Conservation (phyloP, 164 flowering plant species). For the Umbilicus rupestris region DNA sequence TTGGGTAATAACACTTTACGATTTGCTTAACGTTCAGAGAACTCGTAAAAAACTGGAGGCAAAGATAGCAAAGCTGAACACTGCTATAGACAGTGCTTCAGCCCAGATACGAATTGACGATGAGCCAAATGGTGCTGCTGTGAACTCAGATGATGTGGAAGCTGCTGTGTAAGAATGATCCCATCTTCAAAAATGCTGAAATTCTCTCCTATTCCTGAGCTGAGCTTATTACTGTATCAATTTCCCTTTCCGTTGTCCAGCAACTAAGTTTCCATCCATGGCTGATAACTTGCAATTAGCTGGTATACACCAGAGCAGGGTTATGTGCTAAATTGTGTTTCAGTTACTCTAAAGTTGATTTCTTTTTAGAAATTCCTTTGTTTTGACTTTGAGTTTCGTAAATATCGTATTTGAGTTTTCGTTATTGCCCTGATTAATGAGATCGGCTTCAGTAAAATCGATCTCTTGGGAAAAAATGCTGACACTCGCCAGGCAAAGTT, state of each 20-base stretch:
- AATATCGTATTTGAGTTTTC: no score
- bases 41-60: constrained; percentile 54
- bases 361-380: no score
- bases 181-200: neutral
- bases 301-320: no score
- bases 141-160: constrained; percentile 50
- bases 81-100: constrained; percentile 81
- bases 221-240: neutral
- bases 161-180: constrained; percentile 29
- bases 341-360: no score
- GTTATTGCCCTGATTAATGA: no score
- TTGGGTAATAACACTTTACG: neutral
- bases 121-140: constrained; percentile 35
- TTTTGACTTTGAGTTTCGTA: no score
- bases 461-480: no score
- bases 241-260: neutral
- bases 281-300: no score
- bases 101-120: constrained; percentile 57
- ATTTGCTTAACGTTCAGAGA: constrained; percentile 40
- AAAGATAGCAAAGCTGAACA: constrained; percentile 81
- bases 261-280: neutral
- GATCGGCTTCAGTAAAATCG: no score
- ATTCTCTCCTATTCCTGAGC: neutral
- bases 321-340: no score
- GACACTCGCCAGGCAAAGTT: no score